Percentiles rank a stretch among this genome's conserved stretches.
These are phyloP conservation scores for Naganishia sp. DNA, from an alignment of 1,284 basidiomycete species.

Conservation along the genomic window DNA sequence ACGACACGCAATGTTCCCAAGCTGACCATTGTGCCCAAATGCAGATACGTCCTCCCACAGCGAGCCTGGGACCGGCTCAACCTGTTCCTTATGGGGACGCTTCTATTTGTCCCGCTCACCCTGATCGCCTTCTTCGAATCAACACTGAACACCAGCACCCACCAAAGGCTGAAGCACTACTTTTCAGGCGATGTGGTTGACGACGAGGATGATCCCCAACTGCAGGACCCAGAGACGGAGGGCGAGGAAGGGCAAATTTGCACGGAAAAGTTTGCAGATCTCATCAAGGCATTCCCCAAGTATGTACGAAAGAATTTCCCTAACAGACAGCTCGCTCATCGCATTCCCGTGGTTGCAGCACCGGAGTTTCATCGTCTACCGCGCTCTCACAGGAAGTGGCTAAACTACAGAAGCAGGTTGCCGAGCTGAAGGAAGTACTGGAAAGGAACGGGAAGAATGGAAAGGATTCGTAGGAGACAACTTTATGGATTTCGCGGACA, in stretches of 20 bases:
- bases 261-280: constrained; percentile 70
- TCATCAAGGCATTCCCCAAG: constrained; percentile 79
- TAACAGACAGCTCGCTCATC: no score
- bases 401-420: constrained; percentile 62
- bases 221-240: constrained; percentile 61
- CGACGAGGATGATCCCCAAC: constrained; percentile 68
- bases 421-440: constrained; percentile 55
- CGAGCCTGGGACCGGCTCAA: constrained; percentile 63
- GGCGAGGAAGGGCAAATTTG: constrained; percentile 62
- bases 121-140: constrained; percentile 77
- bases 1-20: constrained; percentile 53
- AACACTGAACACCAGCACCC: constrained; percentile 58
- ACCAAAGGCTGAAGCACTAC: constrained; percentile 64
- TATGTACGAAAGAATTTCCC: constrained; percentile 51
- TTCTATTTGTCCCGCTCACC: constrained; percentile 78
- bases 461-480: background rate
- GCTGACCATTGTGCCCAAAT: background rate
- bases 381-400: constrained; percentile 68
- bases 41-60: constrained; percentile 41
- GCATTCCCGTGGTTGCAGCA: constrained; percentile 38
- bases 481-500: background rate
- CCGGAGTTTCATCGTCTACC: constrained; percentile 63
- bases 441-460: constrained; percentile 21
- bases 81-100: constrained; percentile 67
- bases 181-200: constrained; percentile 68